Base-by-base conservation (phyloP, 805 yeast species). In the Saccharomyces cerevisiae region DNA sequence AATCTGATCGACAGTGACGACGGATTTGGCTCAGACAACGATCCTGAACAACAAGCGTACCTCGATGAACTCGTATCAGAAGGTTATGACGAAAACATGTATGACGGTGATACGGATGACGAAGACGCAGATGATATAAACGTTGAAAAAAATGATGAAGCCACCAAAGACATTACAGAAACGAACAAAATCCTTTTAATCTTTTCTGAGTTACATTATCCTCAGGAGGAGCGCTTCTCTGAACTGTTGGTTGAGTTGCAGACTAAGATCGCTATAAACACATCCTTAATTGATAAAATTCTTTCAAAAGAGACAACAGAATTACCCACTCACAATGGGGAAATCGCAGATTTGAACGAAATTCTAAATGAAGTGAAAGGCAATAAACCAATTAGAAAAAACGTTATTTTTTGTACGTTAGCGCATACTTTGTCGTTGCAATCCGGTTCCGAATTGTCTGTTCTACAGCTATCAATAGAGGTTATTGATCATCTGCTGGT, bases 381-480 rank as follows among this genome's bases (percentile, higher is more conserved):
- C 11, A 36, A 36, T 6, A 17, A 36, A 21, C 22, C 17, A 8
- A 9, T 24, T 1, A 36, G 24, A 13, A 41, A 53, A 10, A 31
- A 50, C n/a, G 51, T 48, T 32, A 43, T 51, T 14, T 13, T 53
- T 26, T 31, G 17, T 17, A 43, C 53, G 21, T 22, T 53, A 31
- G 32, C 46, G 13, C 32, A 51, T 10, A 41, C 47, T 26, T 49
- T 50, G 11, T 36, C 43, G 29, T 36, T 53, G 8, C 36, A 53
- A n/a, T 21, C 47, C n/a, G 10, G 28, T 5, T 29, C 50, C 28
- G 52, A 49, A 9, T 41, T 54, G 24, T 27, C 47, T 22, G 32
- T 21, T 4, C 46, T 56, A 29, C 53, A 52, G 41, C 29, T 48
- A 11, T 13, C 50, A 43, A 22, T 36, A 31, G 57, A 55, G 26